Evolutionary conservation across 805 yeast species (phyloP), one percentile per base, ranked within the genome.

Genomic region (Limtongia smithiae): DNA sequence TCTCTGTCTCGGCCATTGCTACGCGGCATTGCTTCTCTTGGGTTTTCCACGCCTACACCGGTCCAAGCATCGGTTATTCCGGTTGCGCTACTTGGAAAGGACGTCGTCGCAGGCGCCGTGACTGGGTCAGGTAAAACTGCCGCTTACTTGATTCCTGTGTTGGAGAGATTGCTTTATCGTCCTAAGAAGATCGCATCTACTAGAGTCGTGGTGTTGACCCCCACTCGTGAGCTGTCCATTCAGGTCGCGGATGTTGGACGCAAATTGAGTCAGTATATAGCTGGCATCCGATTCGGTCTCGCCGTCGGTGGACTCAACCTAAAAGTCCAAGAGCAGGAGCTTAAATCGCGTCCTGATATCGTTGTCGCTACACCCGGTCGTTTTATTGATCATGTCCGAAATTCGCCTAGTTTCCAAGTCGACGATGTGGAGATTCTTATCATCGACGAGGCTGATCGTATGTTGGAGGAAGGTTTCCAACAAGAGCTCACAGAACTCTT

Each of bases 51-150:
- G 42, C 98, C 98, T 6, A 85, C 97, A 0, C 95, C 96, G 12
- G 87, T 93, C 71, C 98, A 93, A 72, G 75, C 90, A 53, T 85
- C 96, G 0, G 80, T 95, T 7, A 90, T 93, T 54, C 98, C 99
- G 12, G 81, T 91, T 49, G 96, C 96, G 1, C 73, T 93, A 35
- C 66, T 86, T 55, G 99, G 99, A 62, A 91, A 87, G 65, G 99
- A 93, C 69, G 81, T 93, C 44, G 96, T 93, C 62, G 99, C 97
- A 15, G 97, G 97, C 74, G 99, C 99, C 31, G 96, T 87, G 21
- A 93, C 99, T 3, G 99, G 99, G 72, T 91, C 97, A 18, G 99
- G 99, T 78, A 93, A 93, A 68, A 93, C 99, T 21, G 98, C 97
- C 2, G 99, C 99, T 1, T 93, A 88, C 66, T 82, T 93, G 83